phyloP scores from a whole-genome alignment of 1,284 basidiomycete species.

The Fomes fomentarius region DNA sequence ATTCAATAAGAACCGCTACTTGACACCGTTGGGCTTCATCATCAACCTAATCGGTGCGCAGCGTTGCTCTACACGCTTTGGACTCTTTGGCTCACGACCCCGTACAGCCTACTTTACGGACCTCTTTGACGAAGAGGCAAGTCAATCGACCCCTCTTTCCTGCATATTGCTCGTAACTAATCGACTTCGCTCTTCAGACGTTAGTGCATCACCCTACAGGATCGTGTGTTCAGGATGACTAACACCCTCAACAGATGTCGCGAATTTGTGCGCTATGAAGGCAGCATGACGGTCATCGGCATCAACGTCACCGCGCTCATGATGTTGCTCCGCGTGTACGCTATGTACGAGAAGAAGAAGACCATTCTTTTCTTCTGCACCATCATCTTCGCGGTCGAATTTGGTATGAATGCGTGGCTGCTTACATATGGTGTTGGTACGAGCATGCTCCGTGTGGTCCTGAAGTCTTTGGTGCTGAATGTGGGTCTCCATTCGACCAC shows the following conservation, averaged over 20 bases:
- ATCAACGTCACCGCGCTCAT: constrained; percentile 52
- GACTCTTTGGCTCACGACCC: background rate
- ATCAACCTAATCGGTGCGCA: constrained; percentile 48
- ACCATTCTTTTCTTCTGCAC: constrained; percentile 40
- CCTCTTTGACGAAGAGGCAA: background rate
- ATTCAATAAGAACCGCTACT: constrained; percentile 47
- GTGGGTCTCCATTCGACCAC: too few relatives aligned
- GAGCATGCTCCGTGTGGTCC: too few relatives aligned
- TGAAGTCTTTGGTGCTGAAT: too few relatives aligned
- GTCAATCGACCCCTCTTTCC: background rate
- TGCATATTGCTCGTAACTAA: too few relatives aligned
- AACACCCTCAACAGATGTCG: constrained; percentile 39
- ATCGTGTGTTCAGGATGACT: background rate
- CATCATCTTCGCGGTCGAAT: constrained; percentile 43
- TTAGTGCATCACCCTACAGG: background rate
- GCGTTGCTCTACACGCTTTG: background rate
- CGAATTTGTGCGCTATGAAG: constrained; percentile 54
- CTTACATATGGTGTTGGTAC: constrained; percentile 35
- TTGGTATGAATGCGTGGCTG: constrained; percentile 51
- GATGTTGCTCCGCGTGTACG: constrained; percentile 58
- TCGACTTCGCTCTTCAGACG: background rate
- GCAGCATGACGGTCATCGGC: constrained; percentile 50
- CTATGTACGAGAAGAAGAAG: constrained; percentile 45
- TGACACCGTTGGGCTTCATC: constrained; percentile 53
- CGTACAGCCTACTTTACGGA: background rate